Conservation (phyloP, 129 eudicot species). For the Flaveria trinervia region DNA sequence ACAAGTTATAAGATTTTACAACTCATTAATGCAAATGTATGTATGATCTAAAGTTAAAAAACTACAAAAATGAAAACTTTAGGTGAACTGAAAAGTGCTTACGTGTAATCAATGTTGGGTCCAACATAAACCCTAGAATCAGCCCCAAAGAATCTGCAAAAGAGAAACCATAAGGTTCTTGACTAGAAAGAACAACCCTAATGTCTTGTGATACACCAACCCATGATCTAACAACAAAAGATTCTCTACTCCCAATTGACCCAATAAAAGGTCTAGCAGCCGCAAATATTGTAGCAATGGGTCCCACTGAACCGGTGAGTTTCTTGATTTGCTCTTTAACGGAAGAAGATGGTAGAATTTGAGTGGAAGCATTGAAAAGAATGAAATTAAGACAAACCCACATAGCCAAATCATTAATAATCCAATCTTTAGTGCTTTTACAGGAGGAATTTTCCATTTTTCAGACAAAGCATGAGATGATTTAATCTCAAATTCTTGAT, state of each 20-base stretch:
- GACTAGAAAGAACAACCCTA: slow-evolving; percentile 75
- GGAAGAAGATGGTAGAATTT: slow-evolving; percentile 48
- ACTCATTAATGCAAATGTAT: neutral
- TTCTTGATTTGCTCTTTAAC: slow-evolving; percentile 43
- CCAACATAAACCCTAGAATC: slow-evolving; percentile 80
- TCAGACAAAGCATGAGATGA: neutral
- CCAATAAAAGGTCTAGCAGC: slow-evolving; percentile 69
- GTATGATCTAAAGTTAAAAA: neutral
- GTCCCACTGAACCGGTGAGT: slow-evolving; percentile 34
- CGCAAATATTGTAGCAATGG: slow-evolving; percentile 63
- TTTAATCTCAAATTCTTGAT: slow-evolving; percentile 8
- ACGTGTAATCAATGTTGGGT: slow-evolving; percentile 85
- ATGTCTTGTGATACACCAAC: slow-evolving; percentile 69
- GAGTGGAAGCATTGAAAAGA: slow-evolving; percentile 70
- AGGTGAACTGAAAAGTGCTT: slow-evolving; percentile 24
- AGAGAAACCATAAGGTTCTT: too few species aligned
- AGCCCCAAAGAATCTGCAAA: slow-evolving; percentile 40
- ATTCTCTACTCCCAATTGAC: slow-evolving; percentile 58
- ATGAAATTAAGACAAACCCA: slow-evolving; percentile 31
- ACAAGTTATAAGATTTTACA: neutral
- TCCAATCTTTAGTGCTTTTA: neutral
- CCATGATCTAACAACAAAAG: slow-evolving; percentile 86
- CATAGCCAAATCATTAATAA: too few species aligned
- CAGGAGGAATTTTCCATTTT: neutral
- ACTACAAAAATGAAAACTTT: neutral